phyloP scores from a whole-genome alignment of 2,329 filamentous ascomycete species.

The Cladosporium sphaerospermum region DNA sequence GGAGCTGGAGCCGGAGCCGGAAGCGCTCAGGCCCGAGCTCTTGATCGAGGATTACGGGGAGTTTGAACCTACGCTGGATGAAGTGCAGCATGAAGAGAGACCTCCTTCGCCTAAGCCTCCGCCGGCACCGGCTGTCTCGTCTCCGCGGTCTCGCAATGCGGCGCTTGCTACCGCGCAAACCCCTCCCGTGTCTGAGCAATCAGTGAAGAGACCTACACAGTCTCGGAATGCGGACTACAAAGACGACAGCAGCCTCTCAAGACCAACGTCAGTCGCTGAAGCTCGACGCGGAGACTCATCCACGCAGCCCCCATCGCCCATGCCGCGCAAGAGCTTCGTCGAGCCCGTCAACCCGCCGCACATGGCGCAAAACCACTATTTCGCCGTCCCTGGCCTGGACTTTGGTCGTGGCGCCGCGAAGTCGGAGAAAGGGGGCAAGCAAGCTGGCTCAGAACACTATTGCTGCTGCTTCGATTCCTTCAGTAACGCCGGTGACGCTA shows the following conservation, averaged over 20 bases:
- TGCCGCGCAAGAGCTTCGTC: conserved; percentile 17
- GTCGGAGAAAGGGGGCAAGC: conserved; percentile 28
- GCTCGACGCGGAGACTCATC: conserved; percentile 5
- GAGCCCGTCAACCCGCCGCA: conserved; percentile 30
- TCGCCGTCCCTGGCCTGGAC: conserved; percentile 25
- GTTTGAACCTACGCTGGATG: not conserved
- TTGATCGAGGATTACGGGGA: conserved; percentile 7
- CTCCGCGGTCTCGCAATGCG: conserved; percentile 11
- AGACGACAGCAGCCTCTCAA: not conserved
- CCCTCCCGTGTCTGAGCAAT: conserved; percentile 1
- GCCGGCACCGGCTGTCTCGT: not conserved
- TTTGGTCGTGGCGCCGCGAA: conserved; percentile 16
- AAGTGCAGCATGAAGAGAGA: not conserved
- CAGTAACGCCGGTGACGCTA: conserved; percentile 41
- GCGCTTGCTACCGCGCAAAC: conserved; percentile 10
- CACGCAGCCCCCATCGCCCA: conserved; percentile 11
- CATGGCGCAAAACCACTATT: conserved; percentile 31
- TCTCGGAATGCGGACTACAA: not conserved
- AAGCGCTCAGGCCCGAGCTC: not conserved
- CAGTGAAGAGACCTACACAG: not conserved
- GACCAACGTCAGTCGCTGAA: not conserved
- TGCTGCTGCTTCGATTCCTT: conserved; percentile 78
- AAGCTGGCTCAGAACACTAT: conserved; percentile 52
- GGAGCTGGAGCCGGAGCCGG: not conserved
- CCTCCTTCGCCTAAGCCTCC: conserved; percentile 7